Conservation (phyloP, 1,139 yeast species). For the Blastobotrys arbuscula region DNA sequence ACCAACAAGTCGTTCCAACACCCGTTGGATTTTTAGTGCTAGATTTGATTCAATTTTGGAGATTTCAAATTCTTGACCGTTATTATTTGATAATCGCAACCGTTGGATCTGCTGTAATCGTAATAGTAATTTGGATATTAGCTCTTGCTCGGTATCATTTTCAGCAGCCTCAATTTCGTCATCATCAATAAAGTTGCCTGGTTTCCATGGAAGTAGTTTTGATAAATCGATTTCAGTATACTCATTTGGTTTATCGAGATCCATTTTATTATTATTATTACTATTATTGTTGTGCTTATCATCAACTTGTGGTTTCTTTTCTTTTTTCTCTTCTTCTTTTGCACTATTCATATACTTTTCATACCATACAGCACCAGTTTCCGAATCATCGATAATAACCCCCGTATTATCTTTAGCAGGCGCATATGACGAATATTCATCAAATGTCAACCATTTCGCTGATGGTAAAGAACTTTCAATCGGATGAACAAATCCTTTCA, state of each 20-base stretch:
- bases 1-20: conserved; percentile 43
- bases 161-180: conserved; percentile 49
- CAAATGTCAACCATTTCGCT: conserved; percentile 74
- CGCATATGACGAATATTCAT: conserved; percentile 65
- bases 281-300: conserved; percentile 12
- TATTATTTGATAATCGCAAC: conserved; percentile 42
- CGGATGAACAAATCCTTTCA: conserved; percentile 74
- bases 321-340: not conserved
- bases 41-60: conserved; percentile 43
- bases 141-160: conserved; percentile 44
- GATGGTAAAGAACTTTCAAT: conserved; percentile 79
- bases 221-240: conserved; percentile 35
- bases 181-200: conserved; percentile 45
- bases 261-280: conserved; percentile 16
- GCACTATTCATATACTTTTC: conserved; percentile 44
- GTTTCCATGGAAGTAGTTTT: conserved; percentile 50
- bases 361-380: conserved; percentile 71
- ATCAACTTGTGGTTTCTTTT: too few species aligned
- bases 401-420: conserved; percentile 70
- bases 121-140: conserved; percentile 52
- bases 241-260: not conserved
- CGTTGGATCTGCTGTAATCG: conserved; percentile 62
- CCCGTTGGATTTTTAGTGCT: conserved; percentile 47
- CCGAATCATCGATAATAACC: conserved; percentile 56
- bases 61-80: conserved; percentile 34